Evolutionary conservation across 2,329 filamentous ascomycete species (phyloP), one percentile per base, ranked within the genome.

Genomic region (Beauveria brongniartii): DNA sequence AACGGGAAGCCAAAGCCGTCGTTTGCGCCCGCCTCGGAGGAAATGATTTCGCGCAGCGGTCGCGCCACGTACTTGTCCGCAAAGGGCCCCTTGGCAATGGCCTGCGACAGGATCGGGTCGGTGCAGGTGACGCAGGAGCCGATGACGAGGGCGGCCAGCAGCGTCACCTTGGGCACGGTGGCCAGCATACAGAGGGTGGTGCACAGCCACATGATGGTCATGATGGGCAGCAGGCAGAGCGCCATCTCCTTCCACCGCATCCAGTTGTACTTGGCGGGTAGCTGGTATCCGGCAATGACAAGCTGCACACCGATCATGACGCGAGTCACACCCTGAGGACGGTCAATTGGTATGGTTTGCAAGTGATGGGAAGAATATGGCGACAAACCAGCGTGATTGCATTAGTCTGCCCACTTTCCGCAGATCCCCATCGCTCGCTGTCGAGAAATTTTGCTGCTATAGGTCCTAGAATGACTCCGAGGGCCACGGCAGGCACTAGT

Each of bases 1-100:
- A 86, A 86, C 0, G 83, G 83, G 53, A 85, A 86, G 0, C 81
- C 83, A 46, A 87, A 83, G 0, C 84, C 83, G 64, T 87, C 84
- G 63, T 86, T 86, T 3, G 80, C 79, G 7, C 84, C 84, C 3
- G 82, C 83, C 64, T 87, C 84, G 1, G 83, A 78, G 0, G 83
- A 85, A 20, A 87, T 86, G 61, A 86, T 81, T 64, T 86, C 82
- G 30, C 83, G 78, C 4, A 87, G 72, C 3, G 78, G 75, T 1
- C 82, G 77, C 10, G 79, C 75, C 2, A 87, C 83, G 61, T 80
- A 86, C 62, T 84, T 85, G 65, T 87, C 83, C 0, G 84, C 77
- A 64, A 87, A 86, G 22, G 64, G 63, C 3, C 64, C 64, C 67
- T 86, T 86, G 20, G 83, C 84, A 18, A 86, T 78, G 30, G 82